A percentile compares a stretch with the other conserved stretches of the same genome.
Evolutionary conservation across 352 stramenopile genomes (phyloP).

Genomic region (Phytophthora cactorum): DNA sequence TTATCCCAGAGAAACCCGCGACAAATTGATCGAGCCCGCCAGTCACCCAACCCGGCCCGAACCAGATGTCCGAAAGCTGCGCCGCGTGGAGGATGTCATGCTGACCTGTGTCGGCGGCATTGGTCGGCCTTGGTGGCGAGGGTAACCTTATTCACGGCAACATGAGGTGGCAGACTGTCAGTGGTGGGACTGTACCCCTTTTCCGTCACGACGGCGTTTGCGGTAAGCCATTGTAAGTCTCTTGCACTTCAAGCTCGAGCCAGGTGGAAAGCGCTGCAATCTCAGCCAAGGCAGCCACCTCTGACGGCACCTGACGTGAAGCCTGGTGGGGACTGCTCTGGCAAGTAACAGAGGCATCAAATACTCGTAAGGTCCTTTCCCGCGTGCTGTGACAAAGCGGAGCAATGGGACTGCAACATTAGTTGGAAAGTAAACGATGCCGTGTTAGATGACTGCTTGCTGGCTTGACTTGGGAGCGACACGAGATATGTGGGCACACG

Average conservation of each 20-base stretch:
- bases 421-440: background rate
- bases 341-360: too few species aligned
- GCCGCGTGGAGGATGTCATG: conserved; percentile 32
- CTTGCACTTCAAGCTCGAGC: conserved; percentile 22
- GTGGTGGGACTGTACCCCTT: conserved; percentile 14
- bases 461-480: conserved; percentile 6
- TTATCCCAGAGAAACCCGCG: conserved; percentile 12
- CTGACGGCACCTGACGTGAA: too few species aligned
- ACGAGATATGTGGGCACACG: conserved; percentile 4
- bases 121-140: conserved; percentile 12
- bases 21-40: conserved; percentile 1
- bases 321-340: too few species aligned
- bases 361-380: too few species aligned
- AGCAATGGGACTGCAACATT: too few species aligned
- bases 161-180: conserved; percentile 8
- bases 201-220: conserved; percentile 10
- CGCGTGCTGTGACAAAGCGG: too few species aligned
- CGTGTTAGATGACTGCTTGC: conserved; percentile 10
- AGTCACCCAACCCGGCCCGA: conserved; percentile 12
- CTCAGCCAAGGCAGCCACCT: too few species aligned
- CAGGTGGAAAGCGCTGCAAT: background rate
- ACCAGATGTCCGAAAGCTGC: conserved; percentile 18
- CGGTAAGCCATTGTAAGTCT: conserved; percentile 16
- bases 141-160: conserved; percentile 8
- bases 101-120: conserved; percentile 31